A percentile compares a stretch with the other conserved stretches of the same genome.
These are phyloP conservation scores for Coniferiporia weirii DNA, from an alignment of 1,284 basidiomycete species.

Conservation along the genomic window DNA sequence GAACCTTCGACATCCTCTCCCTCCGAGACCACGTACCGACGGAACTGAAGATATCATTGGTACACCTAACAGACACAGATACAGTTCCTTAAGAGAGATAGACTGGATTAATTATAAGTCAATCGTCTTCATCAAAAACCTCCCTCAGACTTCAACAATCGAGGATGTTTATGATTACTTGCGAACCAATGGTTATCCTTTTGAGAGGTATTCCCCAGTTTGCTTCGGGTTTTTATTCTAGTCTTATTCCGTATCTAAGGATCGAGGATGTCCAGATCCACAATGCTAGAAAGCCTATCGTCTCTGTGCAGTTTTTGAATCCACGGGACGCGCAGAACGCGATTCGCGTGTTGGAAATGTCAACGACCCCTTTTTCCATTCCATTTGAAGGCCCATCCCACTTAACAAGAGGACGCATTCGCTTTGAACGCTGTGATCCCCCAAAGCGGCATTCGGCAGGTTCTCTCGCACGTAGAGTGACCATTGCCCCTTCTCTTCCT, in stretches of 20 bases:
- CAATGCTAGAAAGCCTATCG: background rate
- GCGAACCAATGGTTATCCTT: background rate
- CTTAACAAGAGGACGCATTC: background rate
- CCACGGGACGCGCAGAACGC: background rate
- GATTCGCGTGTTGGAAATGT: background rate
- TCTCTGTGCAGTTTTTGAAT: background rate
- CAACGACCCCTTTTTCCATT: background rate
- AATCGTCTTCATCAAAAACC: background rate
- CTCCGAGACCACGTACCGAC: background rate
- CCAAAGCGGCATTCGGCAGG: constrained; percentile 18
- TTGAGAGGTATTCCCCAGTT: background rate
- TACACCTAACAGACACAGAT: no score
- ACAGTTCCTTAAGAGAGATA: background rate
- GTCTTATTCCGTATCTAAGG: background rate
- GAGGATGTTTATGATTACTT: background rate
- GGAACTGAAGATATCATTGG: no score
- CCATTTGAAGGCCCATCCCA: background rate
- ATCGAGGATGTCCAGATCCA: background rate
- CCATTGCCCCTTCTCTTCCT: background rate
- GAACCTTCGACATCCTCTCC: background rate
- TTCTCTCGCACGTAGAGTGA: background rate
- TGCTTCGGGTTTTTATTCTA: background rate
- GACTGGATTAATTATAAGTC: background rate
- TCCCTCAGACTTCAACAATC: background rate
- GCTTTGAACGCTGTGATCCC: constrained; percentile 3